phyloP scores from a whole-genome alignment of 1,284 basidiomycete genomes.

The Heterobasidion parviporum region DNA sequence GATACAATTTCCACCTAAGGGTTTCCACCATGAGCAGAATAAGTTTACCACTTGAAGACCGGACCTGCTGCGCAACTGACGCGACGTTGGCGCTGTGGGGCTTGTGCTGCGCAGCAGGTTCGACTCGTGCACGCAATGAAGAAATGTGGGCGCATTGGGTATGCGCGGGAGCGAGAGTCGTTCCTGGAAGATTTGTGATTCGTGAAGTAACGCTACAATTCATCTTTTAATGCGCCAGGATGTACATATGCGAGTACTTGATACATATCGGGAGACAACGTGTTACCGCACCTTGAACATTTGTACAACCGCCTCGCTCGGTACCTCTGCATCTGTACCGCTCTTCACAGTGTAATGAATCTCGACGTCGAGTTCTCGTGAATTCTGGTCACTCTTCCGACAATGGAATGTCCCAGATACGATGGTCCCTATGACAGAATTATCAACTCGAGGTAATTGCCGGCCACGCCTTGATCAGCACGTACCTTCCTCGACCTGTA shows the following conservation, averaged over 20 bases:
- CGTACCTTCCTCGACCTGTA: slow-evolving; percentile 67
- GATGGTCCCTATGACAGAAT: slow-evolving; percentile 46
- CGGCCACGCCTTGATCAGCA: slow-evolving; percentile 4
- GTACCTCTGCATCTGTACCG: slow-evolving; percentile 17
- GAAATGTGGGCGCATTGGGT: too few relatives aligned
- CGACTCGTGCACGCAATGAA: too few relatives aligned
- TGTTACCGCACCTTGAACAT: slow-evolving; percentile 45
- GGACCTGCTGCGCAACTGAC: too few relatives aligned
- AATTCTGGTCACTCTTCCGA: slow-evolving; percentile 75
- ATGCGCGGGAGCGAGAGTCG: too few relatives aligned
- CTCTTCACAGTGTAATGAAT: slow-evolving; percentile 71
- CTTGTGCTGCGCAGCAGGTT: too few relatives aligned
- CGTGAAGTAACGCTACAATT: too few relatives aligned
- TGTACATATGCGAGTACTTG: background rate
- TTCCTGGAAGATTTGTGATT: too few relatives aligned
- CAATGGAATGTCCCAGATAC: slow-evolving; percentile 80
- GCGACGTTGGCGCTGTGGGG: too few relatives aligned
- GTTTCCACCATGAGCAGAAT: too few relatives aligned
- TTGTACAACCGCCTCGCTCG: slow-evolving; percentile 50
- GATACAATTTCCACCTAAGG: too few relatives aligned
- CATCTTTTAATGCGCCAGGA: background rate
- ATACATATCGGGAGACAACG: background rate
- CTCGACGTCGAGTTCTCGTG: slow-evolving; percentile 86
- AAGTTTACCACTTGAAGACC: too few relatives aligned
- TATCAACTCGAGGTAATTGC: background rate